These are phyloP conservation scores for Mrakia frigida DNA, from an alignment of 768 basidiomycete genomes.

Conservation along the genomic window DNA sequence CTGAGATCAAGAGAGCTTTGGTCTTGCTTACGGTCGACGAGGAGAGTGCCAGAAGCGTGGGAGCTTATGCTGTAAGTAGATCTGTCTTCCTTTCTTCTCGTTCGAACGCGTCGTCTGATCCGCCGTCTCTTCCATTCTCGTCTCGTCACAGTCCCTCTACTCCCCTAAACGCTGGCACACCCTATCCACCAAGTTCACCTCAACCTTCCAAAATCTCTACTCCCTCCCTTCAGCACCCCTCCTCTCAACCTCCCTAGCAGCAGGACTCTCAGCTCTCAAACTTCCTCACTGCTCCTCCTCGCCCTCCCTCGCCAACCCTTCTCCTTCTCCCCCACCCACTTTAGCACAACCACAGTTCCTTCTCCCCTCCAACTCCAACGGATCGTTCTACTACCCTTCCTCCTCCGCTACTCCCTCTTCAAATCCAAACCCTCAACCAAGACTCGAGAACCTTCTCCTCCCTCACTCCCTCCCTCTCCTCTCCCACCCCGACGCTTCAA, in stretches of 20 bases:
- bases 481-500: background rate
- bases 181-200: conserved; percentile 71
- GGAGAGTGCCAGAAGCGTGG: conserved; percentile 56
- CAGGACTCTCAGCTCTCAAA: conserved; percentile 85
- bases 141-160: conserved; percentile 63
- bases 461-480: conserved; percentile 21
- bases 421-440: too few species aligned
- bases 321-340: conserved; percentile 38
- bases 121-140: background rate
- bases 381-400: too few species aligned
- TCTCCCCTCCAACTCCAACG: background rate
- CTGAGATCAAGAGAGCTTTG: conserved; percentile 70
- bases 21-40: conserved; percentile 65
- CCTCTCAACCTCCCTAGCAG: conserved; percentile 79
- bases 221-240: conserved; percentile 81
- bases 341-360: background rate
- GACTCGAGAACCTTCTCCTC: too few species aligned
- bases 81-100: background rate
- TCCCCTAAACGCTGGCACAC: conserved; percentile 69
- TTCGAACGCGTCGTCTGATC: background rate
- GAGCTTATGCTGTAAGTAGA: conserved; percentile 71
- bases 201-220: conserved; percentile 80
- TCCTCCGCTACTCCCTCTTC: too few species aligned
- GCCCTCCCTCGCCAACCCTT: conserved; percentile 3
- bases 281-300: conserved; percentile 67